phyloP scores from a whole-genome alignment of 1,139 yeast genomes.

The Candida glucosophila region DNA sequence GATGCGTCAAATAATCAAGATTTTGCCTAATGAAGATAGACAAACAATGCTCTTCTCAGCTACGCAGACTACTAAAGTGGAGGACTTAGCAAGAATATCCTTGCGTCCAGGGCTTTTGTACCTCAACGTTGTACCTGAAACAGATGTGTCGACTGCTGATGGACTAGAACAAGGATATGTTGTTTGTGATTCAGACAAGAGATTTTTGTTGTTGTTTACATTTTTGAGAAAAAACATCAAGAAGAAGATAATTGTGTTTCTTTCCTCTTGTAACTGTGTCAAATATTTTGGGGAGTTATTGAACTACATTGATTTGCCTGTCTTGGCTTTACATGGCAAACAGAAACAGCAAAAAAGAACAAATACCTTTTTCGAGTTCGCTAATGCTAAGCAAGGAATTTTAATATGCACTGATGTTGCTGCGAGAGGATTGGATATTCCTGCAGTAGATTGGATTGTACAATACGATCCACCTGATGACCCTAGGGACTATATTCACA shows the following conservation, averaged over 20 bases:
- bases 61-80: constrained; percentile 97
- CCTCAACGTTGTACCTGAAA: constrained; percentile 84
- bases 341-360: constrained; percentile 98
- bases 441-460: constrained; percentile 95
- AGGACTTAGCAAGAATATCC: constrained; percentile 94
- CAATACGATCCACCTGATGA: constrained; percentile 99
- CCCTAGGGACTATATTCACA: constrained; percentile 95
- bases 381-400: constrained; percentile 92
- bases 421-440: constrained; percentile 95
- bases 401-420: constrained; percentile 96
- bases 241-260: constrained; percentile 86
- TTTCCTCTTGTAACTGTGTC: constrained; percentile 95
- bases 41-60: constrained; percentile 97
- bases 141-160: constrained; percentile 83
- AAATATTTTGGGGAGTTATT: constrained; percentile 90
- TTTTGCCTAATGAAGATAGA: constrained; percentile 87
- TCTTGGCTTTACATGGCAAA: constrained; percentile 91
- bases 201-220: constrained; percentile 83
- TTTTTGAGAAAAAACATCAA: constrained; percentile 86
- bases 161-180: constrained; percentile 98
- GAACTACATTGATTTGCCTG: constrained; percentile 94
- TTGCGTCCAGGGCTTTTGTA: constrained; percentile 92
- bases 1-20: constrained; percentile 92
- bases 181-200: constrained; percentile 90
- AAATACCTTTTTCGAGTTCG: constrained; percentile 93